phyloP scores from a whole-genome alignment of 2,329 filamentous ascomycete genomes.

The Emergomyces orientalis region DNA sequence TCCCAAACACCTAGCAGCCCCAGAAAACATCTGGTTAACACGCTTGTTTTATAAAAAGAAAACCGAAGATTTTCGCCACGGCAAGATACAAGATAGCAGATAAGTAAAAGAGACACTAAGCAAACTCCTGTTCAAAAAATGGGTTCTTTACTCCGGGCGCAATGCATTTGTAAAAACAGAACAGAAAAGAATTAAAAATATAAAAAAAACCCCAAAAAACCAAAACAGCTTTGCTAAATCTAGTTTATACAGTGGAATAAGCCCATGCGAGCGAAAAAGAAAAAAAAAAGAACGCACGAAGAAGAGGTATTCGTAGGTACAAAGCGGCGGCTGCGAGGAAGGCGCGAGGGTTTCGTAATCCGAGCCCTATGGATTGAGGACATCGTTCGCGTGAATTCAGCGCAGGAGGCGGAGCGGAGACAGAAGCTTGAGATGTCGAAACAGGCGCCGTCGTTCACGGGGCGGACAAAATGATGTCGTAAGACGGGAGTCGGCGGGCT shows the following conservation, averaged over 20 bases:
- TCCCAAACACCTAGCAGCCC: not conserved
- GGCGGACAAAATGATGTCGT: not conserved
- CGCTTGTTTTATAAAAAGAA: not conserved
- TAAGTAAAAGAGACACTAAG: not conserved
- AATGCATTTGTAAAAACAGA: not conserved
- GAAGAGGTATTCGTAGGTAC: not conserved
- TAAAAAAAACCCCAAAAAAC: not conserved
- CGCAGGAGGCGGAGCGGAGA: no score
- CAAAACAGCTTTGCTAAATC: not conserved
- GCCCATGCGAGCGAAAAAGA: not conserved
- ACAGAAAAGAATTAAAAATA: not conserved
- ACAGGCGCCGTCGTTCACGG: no score
- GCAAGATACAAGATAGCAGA: not conserved
- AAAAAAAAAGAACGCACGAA: no score
- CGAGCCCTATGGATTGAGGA: not conserved
- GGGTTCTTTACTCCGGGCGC: not conserved
- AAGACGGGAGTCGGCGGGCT: not conserved
- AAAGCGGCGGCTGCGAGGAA: not conserved
- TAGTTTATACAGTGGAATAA: not conserved
- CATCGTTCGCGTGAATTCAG: no score
- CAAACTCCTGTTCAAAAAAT: not conserved
- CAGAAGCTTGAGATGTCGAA: no score
- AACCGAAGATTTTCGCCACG: not conserved
- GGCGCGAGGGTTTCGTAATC: not conserved
- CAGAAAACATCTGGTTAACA: not conserved